Evolutionary conservation across 257 asterid genomes (phyloP).

Genomic region (Penstemon eatonii): DNA sequence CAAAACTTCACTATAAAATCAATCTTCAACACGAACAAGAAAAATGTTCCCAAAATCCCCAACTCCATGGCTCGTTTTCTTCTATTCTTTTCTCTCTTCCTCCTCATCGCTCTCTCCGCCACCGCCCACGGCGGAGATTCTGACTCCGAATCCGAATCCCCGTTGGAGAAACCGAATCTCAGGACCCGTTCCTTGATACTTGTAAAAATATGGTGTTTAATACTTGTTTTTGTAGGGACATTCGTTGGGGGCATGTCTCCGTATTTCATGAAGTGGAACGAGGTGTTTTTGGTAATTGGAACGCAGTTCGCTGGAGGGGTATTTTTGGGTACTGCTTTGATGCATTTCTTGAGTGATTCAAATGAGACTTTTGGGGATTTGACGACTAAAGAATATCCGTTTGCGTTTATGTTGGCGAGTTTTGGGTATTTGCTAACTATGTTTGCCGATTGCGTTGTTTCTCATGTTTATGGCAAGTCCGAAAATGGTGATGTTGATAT

Average conservation of each 20-base stretch:
- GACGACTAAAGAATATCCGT: constrained; percentile 67
- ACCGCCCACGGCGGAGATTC: constrained; percentile 58
- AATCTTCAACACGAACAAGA: too few relatives aligned
- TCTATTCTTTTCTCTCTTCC: constrained; percentile 40
- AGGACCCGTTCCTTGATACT: constrained; percentile 57
- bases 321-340: constrained; percentile 76
- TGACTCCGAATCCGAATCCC: constrained; percentile 32
- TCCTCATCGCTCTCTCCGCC: constrained; percentile 49
- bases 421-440: constrained; percentile 78
- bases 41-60: neutral
- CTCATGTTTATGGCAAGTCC: constrained; percentile 52
- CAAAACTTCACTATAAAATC: too few relatives aligned
- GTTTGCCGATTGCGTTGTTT: constrained; percentile 75
- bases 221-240: constrained; percentile 69
- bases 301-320: constrained; percentile 98
- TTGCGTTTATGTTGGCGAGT: constrained; percentile 82
- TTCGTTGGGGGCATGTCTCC: constrained; percentile 85
- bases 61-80: constrained; percentile 48
- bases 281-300: constrained; percentile 68
- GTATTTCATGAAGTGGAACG: constrained; percentile 83
- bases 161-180: constrained; percentile 55
- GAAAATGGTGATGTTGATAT: constrained; percentile 33
- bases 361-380: constrained; percentile 70
- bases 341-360: constrained; percentile 91
- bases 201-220: constrained; percentile 80